These are phyloP conservation scores for Echeveria elegans DNA, from an alignment of 164 flowering plant species.

Conservation along the genomic window DNA sequence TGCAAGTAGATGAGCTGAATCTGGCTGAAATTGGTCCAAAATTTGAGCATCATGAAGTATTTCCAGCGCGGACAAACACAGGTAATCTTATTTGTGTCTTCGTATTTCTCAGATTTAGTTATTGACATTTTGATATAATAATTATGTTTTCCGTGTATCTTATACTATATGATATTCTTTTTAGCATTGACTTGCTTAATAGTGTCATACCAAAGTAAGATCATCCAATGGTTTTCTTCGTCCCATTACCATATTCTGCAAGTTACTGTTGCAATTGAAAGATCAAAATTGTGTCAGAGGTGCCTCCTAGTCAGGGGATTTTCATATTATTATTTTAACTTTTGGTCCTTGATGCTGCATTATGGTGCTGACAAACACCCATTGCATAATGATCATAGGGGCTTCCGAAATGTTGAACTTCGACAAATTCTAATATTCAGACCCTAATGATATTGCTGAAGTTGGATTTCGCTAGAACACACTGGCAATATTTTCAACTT, in stretches of 20 bases:
- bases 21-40: constrained; percentile 88
- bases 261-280: not conserved
- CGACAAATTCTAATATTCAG: not conserved
- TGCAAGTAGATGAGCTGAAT: constrained; percentile 75
- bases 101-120: not conserved
- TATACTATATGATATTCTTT: not conserved
- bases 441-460: not conserved
- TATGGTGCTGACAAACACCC: not conserved
- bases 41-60: constrained; percentile 77
- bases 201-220: not conserved
- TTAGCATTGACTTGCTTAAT: not conserved
- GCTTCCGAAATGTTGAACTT: not conserved
- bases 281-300: not conserved
- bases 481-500: not conserved
- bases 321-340: too few species aligned
- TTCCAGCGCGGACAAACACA: constrained; percentile 94
- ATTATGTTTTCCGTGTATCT: not conserved
- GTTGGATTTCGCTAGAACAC: not conserved
- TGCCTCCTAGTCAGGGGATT: too few species aligned
- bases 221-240: not conserved
- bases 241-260: not conserved
- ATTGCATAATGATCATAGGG: not conserved
- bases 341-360: too few species aligned
- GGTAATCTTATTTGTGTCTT: constrained; percentile 32
- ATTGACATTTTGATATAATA: not conserved